These are phyloP conservation scores for Gossypium sturtianum DNA, from an alignment of 345 rosid genomes.

Conservation along the genomic window DNA sequence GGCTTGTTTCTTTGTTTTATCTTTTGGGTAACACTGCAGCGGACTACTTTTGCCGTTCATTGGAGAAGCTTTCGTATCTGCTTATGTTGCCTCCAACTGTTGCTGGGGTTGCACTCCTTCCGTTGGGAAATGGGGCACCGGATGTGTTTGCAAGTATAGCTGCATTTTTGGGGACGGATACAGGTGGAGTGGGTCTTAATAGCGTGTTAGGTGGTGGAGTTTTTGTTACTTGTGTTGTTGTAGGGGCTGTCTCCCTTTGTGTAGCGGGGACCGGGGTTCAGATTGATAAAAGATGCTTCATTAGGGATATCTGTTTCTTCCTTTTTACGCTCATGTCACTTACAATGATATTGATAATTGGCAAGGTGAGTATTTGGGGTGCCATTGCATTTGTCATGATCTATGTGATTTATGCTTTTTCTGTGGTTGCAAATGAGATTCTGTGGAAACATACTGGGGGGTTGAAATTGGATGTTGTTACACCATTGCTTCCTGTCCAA, in stretches of 20 bases:
- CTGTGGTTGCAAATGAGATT: slow-evolving; percentile 77
- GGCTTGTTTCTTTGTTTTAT: slow-evolving; percentile 81
- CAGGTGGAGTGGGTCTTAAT: slow-evolving; percentile 82
- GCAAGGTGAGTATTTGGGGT: slow-evolving; percentile 53
- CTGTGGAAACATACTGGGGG: slow-evolving; percentile 58
- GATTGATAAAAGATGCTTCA: slow-evolving; percentile 72
- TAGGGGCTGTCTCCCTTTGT: slow-evolving; percentile 65
- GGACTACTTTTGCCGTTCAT: slow-evolving; percentile 79
- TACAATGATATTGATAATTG: slow-evolving; percentile 51
- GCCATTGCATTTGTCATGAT: slow-evolving; percentile 68
- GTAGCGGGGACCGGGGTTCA: slow-evolving; percentile 58
- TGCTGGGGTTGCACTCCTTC: slow-evolving; percentile 88
- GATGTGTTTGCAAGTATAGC: slow-evolving; percentile 95
- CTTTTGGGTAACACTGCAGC: slow-evolving; percentile 91
- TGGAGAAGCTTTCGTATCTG: slow-evolving; percentile 80
- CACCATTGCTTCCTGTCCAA: slow-evolving; percentile 45
- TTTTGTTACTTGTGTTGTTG: slow-evolving; percentile 83
- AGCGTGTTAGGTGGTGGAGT: slow-evolving; percentile 91
- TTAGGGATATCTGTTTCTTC: slow-evolving; percentile 80
- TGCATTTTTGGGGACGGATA: slow-evolving; percentile 70
- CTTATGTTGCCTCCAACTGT: slow-evolving; percentile 72
- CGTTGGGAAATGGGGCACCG: slow-evolving; percentile 93
- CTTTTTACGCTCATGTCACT: slow-evolving; percentile 50
- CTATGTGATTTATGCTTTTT: slow-evolving; percentile 61
- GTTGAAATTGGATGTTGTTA: slow-evolving; percentile 40